Conservation (phyloP, 2,329 filamentous ascomycete species). For the Xylariales sp. region DNA sequence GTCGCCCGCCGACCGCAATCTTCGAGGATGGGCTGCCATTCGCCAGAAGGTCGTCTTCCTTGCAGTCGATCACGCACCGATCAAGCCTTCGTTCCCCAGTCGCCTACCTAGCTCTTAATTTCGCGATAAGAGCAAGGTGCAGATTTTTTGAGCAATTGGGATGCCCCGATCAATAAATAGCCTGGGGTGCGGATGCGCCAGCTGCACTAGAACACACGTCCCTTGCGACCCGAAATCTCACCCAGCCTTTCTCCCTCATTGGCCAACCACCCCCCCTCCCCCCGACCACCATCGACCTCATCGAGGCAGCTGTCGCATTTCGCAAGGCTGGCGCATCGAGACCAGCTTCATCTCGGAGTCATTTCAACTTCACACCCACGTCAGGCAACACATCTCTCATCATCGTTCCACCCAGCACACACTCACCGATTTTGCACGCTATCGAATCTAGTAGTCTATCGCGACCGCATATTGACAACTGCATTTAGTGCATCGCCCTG, state of each 20-base stretch:
- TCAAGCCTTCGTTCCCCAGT: slow-evolving; percentile 1
- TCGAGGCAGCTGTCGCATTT: slow-evolving; percentile 15
- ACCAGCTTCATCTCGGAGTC: no score
- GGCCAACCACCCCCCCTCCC: slow-evolving; percentile 13
- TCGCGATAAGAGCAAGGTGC: slow-evolving; percentile 6
- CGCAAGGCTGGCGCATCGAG: slow-evolving; percentile 19
- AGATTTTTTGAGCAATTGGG: slow-evolving; percentile 3
- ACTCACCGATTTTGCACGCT: no score
- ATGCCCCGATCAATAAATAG: slow-evolving; percentile 12
- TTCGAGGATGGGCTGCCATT: background rate
- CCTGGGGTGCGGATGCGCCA: slow-evolving; percentile 8
- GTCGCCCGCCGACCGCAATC: slow-evolving; percentile 8
- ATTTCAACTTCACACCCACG: no score
- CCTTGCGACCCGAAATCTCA: slow-evolving; percentile 13
- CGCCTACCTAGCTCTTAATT: slow-evolving; percentile 11
- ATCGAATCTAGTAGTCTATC: no score
- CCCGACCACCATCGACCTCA: slow-evolving; percentile 9
- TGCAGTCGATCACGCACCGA: slow-evolving; percentile 4
- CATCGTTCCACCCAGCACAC: no score
- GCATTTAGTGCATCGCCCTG: no score
- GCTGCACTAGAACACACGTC: slow-evolving; percentile 9
- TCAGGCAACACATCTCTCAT: no score
- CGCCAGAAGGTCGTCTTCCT: slow-evolving; percentile 4
- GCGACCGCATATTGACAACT: no score
- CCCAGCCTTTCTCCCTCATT: slow-evolving; percentile 14